These are phyloP conservation scores for Picea mariana DNA, from an alignment of 83 land plant genomes.

Conservation along the genomic window DNA sequence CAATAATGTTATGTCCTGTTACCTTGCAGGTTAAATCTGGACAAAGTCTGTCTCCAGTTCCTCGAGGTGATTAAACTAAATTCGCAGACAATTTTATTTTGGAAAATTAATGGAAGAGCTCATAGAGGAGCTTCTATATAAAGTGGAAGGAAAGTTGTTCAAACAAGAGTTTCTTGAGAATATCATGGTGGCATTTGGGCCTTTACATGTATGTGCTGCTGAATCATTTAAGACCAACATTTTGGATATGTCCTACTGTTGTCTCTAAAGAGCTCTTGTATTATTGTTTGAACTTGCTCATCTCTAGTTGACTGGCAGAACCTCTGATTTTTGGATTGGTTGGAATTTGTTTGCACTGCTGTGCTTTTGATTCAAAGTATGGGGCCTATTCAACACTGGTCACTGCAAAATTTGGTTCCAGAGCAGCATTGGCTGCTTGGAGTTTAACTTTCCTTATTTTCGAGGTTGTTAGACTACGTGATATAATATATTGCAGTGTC, in stretches of 20 bases:
- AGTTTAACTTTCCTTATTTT: no score
- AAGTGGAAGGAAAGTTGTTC: no score
- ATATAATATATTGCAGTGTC: no score
- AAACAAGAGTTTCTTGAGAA: not conserved
- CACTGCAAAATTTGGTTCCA: no score
- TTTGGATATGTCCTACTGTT: not conserved
- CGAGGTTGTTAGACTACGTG: no score
- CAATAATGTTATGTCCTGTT: not conserved
- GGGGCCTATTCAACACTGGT: no score
- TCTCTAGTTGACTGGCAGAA: no score
- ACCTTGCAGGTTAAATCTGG: conserved; percentile 2
- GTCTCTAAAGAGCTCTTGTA: not conserved
- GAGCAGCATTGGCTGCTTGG: no score
- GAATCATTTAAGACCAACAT: not conserved
- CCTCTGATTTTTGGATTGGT: no score
- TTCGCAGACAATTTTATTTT: not conserved
- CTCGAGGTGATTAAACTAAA: not conserved
- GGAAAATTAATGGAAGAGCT: not conserved
- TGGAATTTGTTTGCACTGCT: no score
- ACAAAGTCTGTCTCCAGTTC: not conserved
- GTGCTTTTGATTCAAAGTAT: no score
- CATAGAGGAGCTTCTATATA: not conserved
- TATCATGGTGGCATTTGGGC: not conserved
- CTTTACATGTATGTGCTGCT: not conserved
- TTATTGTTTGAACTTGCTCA: conserved; percentile 8